phyloP scores from a whole-genome alignment of 805 yeast species.

The Pichia sporocuriosa region DNA sequence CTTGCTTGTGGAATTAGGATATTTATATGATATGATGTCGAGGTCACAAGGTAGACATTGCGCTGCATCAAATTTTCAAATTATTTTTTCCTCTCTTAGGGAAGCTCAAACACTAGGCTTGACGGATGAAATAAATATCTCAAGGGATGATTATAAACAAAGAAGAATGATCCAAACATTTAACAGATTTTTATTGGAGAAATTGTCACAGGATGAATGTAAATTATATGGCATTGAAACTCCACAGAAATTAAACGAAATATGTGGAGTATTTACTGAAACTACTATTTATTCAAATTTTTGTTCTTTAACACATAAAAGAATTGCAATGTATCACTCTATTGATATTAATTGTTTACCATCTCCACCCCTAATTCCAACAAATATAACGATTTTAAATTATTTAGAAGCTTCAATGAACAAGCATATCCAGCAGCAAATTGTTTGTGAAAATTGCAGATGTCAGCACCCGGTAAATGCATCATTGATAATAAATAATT shows the following conservation, averaged over 20 bases:
- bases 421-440: slow-evolving; percentile 41
- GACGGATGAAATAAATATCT: slow-evolving; percentile 42
- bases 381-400: slow-evolving; percentile 38
- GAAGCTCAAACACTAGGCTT: slow-evolving; percentile 50
- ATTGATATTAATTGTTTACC: slow-evolving; percentile 36
- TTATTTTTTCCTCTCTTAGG: slow-evolving; percentile 38
- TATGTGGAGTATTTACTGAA: slow-evolving; percentile 39
- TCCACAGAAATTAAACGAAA: slow-evolving; percentile 20
- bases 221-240: slow-evolving; percentile 21
- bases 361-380: slow-evolving; percentile 28
- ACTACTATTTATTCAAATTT: slow-evolving; percentile 35
- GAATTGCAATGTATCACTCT: slow-evolving; percentile 31
- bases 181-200: slow-evolving; percentile 51
- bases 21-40: slow-evolving; percentile 83
- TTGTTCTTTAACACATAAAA: slow-evolving; percentile 34
- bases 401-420: slow-evolving; percentile 59
- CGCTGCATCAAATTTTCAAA: slow-evolving; percentile 73
- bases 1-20: slow-evolving; percentile 76
- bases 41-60: slow-evolving; percentile 76
- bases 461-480: slow-evolving; percentile 50
- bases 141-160: slow-evolving; percentile 38
- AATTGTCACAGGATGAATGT: slow-evolving; percentile 44
- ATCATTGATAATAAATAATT: slow-evolving; percentile 40
- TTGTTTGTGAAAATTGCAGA: slow-evolving; percentile 47
- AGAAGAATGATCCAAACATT: slow-evolving; percentile 45